Percentiles rank a stretch among this genome's conserved stretches.
These are phyloP conservation scores for Porphyrellus cyaneotinctus DNA, from an alignment of 768 basidiomycete genomes.

Conservation along the genomic window DNA sequence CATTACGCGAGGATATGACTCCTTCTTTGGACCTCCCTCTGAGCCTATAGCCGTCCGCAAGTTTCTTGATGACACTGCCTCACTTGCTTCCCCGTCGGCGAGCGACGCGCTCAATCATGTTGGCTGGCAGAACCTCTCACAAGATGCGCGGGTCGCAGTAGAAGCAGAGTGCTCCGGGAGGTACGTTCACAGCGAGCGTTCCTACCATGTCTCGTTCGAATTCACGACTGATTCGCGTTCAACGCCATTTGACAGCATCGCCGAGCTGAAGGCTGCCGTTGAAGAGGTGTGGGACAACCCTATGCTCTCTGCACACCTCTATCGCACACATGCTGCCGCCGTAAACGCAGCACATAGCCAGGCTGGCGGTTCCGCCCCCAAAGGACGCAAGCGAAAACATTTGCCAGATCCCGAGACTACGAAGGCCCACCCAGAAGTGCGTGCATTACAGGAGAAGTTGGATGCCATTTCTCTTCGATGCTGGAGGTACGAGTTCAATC, in stretches of 20 bases:
- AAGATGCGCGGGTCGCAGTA: conserved; percentile 29
- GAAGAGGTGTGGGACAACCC: conserved; percentile 52
- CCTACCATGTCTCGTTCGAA: neutral
- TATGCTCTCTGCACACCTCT: conserved; percentile 51
- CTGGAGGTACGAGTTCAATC: conserved; percentile 50
- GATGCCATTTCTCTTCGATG: conserved; percentile 49
- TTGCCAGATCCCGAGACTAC: conserved; percentile 14
- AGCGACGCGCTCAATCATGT: conserved; percentile 11
- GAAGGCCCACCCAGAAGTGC: conserved; percentile 44
- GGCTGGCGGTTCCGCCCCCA: conserved; percentile 27
- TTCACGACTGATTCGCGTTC: neutral
- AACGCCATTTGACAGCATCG: conserved; percentile 41
- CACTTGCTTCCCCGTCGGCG: conserved; percentile 7
- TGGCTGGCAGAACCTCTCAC: conserved; percentile 24
- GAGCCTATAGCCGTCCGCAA: conserved; percentile 44
- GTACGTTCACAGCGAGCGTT: conserved; percentile 21
- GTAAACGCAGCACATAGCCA: conserved; percentile 36
- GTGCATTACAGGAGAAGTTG: conserved; percentile 46
- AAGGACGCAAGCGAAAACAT: conserved; percentile 36
- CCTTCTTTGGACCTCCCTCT: conserved; percentile 63
- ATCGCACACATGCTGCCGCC: conserved; percentile 47
- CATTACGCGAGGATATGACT: conserved; percentile 38
- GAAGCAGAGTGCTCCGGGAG: conserved; percentile 40
- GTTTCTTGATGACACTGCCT: conserved; percentile 39
- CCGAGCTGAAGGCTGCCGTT: conserved; percentile 45